Percentiles rank a stretch among this genome's conserved stretches.
These are phyloP conservation scores for Fusarium sp. DNA, from an alignment of 2,329 filamentous ascomycete genomes.

Conservation along the genomic window DNA sequence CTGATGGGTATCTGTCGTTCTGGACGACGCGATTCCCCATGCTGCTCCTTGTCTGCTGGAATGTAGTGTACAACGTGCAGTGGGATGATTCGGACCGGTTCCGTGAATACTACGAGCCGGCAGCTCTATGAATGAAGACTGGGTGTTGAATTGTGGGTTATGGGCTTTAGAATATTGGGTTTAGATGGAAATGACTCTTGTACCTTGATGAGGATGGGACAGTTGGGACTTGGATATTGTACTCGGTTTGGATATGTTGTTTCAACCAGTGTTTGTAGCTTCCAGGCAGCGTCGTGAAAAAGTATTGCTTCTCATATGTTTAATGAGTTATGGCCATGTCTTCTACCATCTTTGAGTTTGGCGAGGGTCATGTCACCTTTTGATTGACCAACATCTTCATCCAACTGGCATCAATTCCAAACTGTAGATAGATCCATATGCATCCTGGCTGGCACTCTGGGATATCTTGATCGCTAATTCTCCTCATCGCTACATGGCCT, in stretches of 20 bases:
- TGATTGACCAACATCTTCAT: background rate
- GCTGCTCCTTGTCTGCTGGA: slow-evolving; percentile 82
- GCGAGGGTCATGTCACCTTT: background rate
- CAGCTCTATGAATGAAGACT: slow-evolving; percentile 46
- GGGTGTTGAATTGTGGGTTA: background rate
- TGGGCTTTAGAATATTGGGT: background rate
- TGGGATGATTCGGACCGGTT: slow-evolving; percentile 76
- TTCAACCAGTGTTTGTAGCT: background rate
- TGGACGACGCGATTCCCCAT: slow-evolving; percentile 86
- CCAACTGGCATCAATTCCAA: background rate
- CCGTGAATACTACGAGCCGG: slow-evolving; percentile 75
- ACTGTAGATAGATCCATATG: background rate
- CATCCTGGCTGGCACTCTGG: background rate
- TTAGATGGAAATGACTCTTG: background rate
- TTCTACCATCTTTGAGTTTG: too few species aligned
- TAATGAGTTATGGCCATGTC: background rate
- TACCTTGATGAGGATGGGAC: background rate
- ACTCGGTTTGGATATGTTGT: background rate
- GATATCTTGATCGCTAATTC: slow-evolving; percentile 2
- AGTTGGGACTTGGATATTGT: background rate
- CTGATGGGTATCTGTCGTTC: slow-evolving; percentile 85
- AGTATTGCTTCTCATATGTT: background rate
- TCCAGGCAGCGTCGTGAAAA: background rate
- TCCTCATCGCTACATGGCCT: background rate
- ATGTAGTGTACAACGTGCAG: slow-evolving; percentile 75